Evolutionary conservation across 2,329 filamentous ascomycete genomes (phyloP), one percentile per base, ranked within the genome.

Genomic region (Trichoderma hamatum): DNA sequence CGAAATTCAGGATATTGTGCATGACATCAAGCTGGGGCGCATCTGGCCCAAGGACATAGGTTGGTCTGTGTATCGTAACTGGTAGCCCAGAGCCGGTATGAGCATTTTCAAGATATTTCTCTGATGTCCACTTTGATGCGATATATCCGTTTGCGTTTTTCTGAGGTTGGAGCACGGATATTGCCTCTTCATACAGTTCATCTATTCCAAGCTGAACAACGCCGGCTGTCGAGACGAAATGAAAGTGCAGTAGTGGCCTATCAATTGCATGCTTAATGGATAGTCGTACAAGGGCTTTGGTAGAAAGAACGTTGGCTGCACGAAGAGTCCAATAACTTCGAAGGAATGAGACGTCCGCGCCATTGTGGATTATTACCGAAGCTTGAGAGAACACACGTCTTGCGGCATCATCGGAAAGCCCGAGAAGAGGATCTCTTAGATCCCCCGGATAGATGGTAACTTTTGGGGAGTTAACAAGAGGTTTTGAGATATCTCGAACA

Each of bases 101-200:
- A 19, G 6, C 36, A 39, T 74, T 75, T 68, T 78, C 76, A 1
- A 80, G 72, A 52, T 75, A 74, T 4, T 69, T 61, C 65, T 81
- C 78, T 46, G 73, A 74, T 1, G 72, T 77, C 79, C 79, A 80
- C 66, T 80, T 79, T 1, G 74, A 73, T 0, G 76, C 73, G 2
- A 74, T 70, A 68, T 79, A 79, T 11, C 79, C 79, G 21, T 78
- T 72, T 16, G 74, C 74, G 63, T 76, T 70, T 1, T 67, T 69
- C 0, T 76, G 70, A 3, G 67, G 70, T 16, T 46, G 16, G 21
- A 64, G 67, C 1, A 28, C 7, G 51, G 55, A 43, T 28, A 70
- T 30, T 13, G 70, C 67, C 13, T 49, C 62, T 3, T 62, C 58
- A 0, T 36, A 19, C 6, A 39, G 28, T 32, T 36, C 58, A 34